A percentile compares a stretch with the other conserved stretches of the same genome.
Conservation (phyloP, 2,329 filamentous ascomycete species). For the Fusarium citri region DNA sequence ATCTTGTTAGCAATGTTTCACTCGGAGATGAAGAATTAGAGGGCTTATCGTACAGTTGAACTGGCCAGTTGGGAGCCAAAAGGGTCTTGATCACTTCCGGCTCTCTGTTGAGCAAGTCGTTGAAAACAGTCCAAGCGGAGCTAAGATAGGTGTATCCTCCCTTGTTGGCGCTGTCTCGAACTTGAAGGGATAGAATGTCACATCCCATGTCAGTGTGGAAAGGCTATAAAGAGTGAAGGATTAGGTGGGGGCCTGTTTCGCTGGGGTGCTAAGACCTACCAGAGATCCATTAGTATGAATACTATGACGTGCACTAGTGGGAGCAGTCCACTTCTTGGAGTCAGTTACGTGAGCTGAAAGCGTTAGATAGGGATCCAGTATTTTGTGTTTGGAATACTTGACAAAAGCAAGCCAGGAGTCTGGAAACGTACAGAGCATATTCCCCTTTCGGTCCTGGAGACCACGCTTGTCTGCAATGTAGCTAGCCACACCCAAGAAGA, state of each 20-base stretch:
- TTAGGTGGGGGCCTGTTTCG: slow-evolving; percentile 4
- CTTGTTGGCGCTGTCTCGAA: slow-evolving; percentile 56
- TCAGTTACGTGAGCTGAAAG: slow-evolving; percentile 60
- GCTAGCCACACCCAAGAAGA: slow-evolving; percentile 68
- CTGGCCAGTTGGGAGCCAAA: slow-evolving; percentile 57
- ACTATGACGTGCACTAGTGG: slow-evolving; percentile 58
- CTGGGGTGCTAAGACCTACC: slow-evolving; percentile 48
- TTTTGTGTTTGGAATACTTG: not conserved
- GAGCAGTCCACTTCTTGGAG: slow-evolving; percentile 58
- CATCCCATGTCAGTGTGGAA: slow-evolving; percentile 66
- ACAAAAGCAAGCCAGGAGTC: not conserved
- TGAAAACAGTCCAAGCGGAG: slow-evolving; percentile 58
- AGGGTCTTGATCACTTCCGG: slow-evolving; percentile 55
- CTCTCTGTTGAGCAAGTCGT: slow-evolving; percentile 54
- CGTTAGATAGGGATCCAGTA: slow-evolving; percentile 20
- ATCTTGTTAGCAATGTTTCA: slow-evolving; percentile 26
- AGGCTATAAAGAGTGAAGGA: slow-evolving; percentile 49
- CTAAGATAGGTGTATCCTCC: slow-evolving; percentile 61
- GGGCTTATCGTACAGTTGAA: slow-evolving; percentile 59
- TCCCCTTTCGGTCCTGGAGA: slow-evolving; percentile 60
- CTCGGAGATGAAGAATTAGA: not conserved
- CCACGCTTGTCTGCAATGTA: slow-evolving; percentile 67
- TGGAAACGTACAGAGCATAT: slow-evolving; percentile 57
- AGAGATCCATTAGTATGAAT: slow-evolving; percentile 62
- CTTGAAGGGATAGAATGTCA: slow-evolving; percentile 61